Conservation (phyloP, 139 green algal species). For the Coccomyxa sp. region DNA sequence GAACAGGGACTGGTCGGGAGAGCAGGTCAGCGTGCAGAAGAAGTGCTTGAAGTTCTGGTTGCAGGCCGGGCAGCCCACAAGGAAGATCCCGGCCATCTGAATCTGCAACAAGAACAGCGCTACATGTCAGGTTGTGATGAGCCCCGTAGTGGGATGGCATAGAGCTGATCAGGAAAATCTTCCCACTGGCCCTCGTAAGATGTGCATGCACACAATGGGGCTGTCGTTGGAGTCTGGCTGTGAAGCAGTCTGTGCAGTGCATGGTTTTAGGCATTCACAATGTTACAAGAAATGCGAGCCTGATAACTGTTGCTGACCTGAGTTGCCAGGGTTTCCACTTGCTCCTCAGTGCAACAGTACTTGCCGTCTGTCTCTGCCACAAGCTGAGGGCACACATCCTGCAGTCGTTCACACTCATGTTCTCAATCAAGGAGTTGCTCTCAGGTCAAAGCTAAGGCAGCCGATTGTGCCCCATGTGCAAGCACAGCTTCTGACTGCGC, state of each 20-base stretch:
- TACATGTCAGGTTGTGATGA: neutral
- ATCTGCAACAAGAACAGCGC: constrained; percentile 32
- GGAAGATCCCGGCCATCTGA: constrained; percentile 61
- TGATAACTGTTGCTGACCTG: constrained; percentile 51
- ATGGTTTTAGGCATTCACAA: too few species aligned
- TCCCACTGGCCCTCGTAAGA: neutral
- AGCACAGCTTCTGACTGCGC: constrained; percentile 26
- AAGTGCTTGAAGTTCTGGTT: constrained; percentile 89
- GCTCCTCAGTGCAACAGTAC: constrained; percentile 77
- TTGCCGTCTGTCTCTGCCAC: constrained; percentile 30
- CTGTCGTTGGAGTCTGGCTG: too few species aligned
- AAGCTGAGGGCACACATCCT: constrained; percentile 63
- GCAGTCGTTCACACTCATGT: neutral
- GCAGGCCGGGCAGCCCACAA: constrained; percentile 85
- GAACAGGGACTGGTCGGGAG: constrained; percentile 78
- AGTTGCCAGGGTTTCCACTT: constrained; percentile 61
- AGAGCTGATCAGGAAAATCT: neutral
- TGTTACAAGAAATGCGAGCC: neutral
- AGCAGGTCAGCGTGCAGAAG: constrained; percentile 75
- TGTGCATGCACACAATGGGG: too few species aligned
- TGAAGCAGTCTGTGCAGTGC: too few species aligned
- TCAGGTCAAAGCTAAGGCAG: neutral
- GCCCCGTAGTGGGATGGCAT: neutral
- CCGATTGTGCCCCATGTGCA: neutral
- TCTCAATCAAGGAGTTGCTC: neutral